Conservation (phyloP, 2,329 filamentous ascomycete genomes). For the Trichophyton schoenleinii region DNA sequence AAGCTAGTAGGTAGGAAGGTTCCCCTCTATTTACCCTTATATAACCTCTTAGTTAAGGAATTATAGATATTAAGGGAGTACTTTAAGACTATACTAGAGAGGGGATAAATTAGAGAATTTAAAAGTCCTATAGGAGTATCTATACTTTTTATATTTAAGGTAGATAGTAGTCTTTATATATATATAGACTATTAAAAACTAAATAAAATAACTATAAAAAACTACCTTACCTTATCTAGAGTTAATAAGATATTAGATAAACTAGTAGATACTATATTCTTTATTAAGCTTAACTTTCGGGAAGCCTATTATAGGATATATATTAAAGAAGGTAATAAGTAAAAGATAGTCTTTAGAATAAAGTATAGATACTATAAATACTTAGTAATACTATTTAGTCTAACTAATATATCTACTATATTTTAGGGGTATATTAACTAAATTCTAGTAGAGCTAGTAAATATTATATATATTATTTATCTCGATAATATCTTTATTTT, state of each 20-base stretch:
- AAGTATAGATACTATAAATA: slow-evolving; percentile 20
- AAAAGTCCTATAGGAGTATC: neutral
- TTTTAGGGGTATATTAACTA: slow-evolving; percentile 12
- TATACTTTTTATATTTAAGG: neutral
- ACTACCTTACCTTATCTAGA: slow-evolving; percentile 18
- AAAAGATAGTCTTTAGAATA: slow-evolving; percentile 5
- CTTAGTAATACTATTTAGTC: slow-evolving; percentile 19
- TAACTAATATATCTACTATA: slow-evolving; percentile 14
- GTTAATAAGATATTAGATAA: slow-evolving; percentile 18
- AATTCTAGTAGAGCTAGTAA: slow-evolving; percentile 5
- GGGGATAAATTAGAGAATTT: neutral
- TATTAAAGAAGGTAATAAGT: slow-evolving; percentile 17
- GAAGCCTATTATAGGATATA: slow-evolving; percentile 17
- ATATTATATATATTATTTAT: slow-evolving; percentile 5
- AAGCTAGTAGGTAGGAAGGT: too few species aligned
- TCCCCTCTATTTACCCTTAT: too few species aligned
- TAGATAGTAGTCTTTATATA: neutral
- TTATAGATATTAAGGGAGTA: neutral
- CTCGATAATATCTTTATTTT: slow-evolving; percentile 11
- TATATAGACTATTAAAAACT: slow-evolving; percentile 20
- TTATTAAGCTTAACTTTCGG: slow-evolving; percentile 18
- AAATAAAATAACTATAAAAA: slow-evolving; percentile 23
- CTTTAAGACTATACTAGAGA: neutral
- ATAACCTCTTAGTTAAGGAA: too few species aligned
- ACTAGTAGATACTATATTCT: slow-evolving; percentile 11